phyloP scores from a whole-genome alignment of 345 rosid species.

The Garcia nutans region DNA sequence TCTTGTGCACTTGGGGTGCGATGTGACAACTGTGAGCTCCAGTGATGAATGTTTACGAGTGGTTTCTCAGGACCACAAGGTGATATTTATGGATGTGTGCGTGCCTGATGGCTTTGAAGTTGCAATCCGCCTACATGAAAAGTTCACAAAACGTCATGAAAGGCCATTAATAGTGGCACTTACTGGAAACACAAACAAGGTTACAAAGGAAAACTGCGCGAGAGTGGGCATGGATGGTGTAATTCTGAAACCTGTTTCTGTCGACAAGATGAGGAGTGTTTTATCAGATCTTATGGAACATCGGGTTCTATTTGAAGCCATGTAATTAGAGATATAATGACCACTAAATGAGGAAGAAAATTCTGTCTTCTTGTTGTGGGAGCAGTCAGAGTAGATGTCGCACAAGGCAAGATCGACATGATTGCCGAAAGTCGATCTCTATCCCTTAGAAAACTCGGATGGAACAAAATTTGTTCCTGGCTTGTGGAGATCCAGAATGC shows the following conservation, averaged over 20 bases:
- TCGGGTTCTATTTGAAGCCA: constrained; percentile 53
- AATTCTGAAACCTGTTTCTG: constrained; percentile 69
- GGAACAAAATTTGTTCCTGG: constrained; percentile 1
- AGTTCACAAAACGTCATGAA: constrained; percentile 62
- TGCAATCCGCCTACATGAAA: constrained; percentile 55
- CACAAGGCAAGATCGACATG: not conserved
- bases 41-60: constrained; percentile 63
- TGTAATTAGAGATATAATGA: constrained; percentile 14
- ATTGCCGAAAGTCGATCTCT: not conserved
- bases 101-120: constrained; percentile 62
- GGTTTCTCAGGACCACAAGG: constrained; percentile 71
- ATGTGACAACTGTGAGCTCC: constrained; percentile 71
- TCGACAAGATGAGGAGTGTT: constrained; percentile 79
- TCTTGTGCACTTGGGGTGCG: constrained; percentile 85
- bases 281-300: constrained; percentile 70
- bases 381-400: not conserved
- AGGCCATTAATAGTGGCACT: constrained; percentile 87
- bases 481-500: not conserved
- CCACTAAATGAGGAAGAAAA: no score
- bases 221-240: constrained; percentile 81
- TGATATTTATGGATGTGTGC: constrained; percentile 75
- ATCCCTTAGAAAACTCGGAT: not conserved
- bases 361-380: not conserved
- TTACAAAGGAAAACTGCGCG: constrained; percentile 76
- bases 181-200: constrained; percentile 64